Conservation (phyloP, 1,284 basidiomycete genomes). For the Chalciporus piperatoides region DNA sequence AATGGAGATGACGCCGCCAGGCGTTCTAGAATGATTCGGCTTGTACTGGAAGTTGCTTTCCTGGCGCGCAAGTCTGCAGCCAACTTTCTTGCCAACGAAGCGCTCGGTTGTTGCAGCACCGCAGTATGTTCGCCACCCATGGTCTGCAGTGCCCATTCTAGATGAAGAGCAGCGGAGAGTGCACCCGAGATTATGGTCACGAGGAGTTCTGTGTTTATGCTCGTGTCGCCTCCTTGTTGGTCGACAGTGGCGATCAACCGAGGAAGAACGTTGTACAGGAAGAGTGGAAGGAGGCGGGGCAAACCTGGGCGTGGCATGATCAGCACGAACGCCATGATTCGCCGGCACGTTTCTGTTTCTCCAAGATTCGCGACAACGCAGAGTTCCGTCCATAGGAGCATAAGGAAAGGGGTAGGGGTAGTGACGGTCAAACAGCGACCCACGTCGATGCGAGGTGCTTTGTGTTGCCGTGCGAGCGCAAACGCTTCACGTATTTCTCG, state of each 20-base stretch:
- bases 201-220: conserved; percentile 56
- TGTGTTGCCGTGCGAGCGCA: conserved; percentile 50
- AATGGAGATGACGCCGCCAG: conserved; percentile 61
- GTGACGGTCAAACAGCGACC: conserved; percentile 55
- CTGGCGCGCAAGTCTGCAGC: conserved; percentile 53
- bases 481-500: conserved; percentile 55
- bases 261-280: conserved; percentile 62
- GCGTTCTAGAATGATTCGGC: conserved; percentile 51
- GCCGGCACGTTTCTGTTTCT: conserved; percentile 54
- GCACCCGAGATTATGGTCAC: conserved; percentile 58
- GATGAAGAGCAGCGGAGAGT: conserved; percentile 59
- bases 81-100: conserved; percentile 58
- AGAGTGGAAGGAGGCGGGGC: conserved; percentile 68
- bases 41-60: conserved; percentile 47
- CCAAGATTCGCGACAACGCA: conserved; percentile 46
- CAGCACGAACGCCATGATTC: conserved; percentile 62
- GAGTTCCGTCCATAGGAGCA: conserved; percentile 61
- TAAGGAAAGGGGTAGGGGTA: conserved; percentile 57
- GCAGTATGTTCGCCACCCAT: conserved; percentile 46
- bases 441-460: conserved; percentile 60
- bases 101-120: conserved; percentile 57
- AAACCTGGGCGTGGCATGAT: conserved; percentile 51
- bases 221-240: conserved; percentile 48
- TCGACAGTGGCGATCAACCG: conserved; percentile 56
- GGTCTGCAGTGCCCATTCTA: conserved; percentile 62